Evolutionary conservation across 2,329 filamentous ascomycete species (phyloP).

Genomic region (Blastomyces emzantsi): DNA sequence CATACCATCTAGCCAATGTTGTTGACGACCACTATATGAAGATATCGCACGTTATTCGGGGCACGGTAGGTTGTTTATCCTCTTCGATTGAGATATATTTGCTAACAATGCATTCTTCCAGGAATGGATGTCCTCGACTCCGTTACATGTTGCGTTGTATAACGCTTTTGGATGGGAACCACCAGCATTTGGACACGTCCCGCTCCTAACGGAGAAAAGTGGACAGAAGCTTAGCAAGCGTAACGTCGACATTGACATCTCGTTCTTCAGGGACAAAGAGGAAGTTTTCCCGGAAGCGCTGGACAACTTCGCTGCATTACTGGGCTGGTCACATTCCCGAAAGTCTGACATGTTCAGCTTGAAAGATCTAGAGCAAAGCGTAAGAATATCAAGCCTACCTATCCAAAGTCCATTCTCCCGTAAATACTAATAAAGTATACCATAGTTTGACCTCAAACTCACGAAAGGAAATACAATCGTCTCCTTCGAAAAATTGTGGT

Average conservation of each 20-base stretch:
- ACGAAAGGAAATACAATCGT: constrained; percentile 86
- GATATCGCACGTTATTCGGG: constrained; percentile 91
- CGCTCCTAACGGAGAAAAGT: constrained; percentile 59
- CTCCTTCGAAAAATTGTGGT: constrained; percentile 67
- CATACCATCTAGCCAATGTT: constrained; percentile 95
- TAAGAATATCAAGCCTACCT: constrained; percentile 31
- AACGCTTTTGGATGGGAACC: constrained; percentile 65
- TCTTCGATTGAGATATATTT: background rate
- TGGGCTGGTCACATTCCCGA: constrained; percentile 69
- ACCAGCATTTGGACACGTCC: constrained; percentile 71
- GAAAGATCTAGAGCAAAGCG: constrained; percentile 59
- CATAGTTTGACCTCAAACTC: constrained; percentile 72
- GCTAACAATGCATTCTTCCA: constrained; percentile 24
- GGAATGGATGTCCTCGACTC: constrained; percentile 96
- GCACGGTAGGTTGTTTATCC: constrained; percentile 48
- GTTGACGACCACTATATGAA: constrained; percentile 93
- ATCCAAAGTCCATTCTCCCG: background rate
- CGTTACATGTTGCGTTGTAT: constrained; percentile 67
- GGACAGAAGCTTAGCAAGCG: constrained; percentile 81
- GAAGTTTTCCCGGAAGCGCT: constrained; percentile 56
- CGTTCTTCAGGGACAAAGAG: constrained; percentile 46
- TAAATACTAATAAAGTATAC: background rate
- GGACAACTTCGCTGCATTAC: constrained; percentile 73
- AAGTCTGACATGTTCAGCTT: constrained; percentile 64
- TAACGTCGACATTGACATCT: constrained; percentile 56